phyloP scores from a whole-genome alignment of 2,329 filamentous ascomycete species.

The Colletotrichum karsti region DNA sequence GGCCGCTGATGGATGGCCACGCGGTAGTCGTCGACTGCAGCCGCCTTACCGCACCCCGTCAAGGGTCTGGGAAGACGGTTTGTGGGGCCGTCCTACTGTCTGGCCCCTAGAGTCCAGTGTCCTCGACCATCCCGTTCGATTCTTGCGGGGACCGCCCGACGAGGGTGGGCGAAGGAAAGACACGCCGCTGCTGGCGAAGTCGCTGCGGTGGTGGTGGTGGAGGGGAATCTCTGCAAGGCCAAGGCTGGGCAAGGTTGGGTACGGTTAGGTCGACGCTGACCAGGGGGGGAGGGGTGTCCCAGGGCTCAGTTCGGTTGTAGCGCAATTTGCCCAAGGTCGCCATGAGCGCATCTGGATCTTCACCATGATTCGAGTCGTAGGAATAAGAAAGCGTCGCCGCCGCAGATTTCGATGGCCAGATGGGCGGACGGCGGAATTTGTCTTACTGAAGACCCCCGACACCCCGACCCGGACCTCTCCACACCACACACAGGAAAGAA shows the following conservation, averaged over 20 bases:
- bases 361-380: constrained; percentile 23
- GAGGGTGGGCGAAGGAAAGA: neutral
- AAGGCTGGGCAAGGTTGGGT: constrained; percentile 5
- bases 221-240: neutral
- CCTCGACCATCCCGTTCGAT: constrained; percentile 14
- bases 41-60: constrained; percentile 25
- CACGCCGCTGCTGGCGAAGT: constrained; percentile 4
- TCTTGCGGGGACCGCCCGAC: constrained; percentile 22
- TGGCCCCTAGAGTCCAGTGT: no score
- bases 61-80: constrained; percentile 27
- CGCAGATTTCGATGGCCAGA: constrained; percentile 23
- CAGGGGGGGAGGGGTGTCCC: neutral
- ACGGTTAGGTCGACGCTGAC: constrained; percentile 5
- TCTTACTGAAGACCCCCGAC: neutral
- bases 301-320: neutral
- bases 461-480: constrained; percentile 4
- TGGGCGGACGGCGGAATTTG: constrained; percentile 3
- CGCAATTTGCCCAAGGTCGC: constrained; percentile 6
- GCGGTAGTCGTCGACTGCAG: constrained; percentile 30
- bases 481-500: constrained; percentile 4
- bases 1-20: constrained; percentile 19
- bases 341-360: constrained; percentile 25
- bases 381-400: constrained; percentile 26
- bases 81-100: constrained; percentile 24
- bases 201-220: neutral